Conservation (phyloP, 441 rosid genomes). For the Pelargonium cotyledonis region DNA sequence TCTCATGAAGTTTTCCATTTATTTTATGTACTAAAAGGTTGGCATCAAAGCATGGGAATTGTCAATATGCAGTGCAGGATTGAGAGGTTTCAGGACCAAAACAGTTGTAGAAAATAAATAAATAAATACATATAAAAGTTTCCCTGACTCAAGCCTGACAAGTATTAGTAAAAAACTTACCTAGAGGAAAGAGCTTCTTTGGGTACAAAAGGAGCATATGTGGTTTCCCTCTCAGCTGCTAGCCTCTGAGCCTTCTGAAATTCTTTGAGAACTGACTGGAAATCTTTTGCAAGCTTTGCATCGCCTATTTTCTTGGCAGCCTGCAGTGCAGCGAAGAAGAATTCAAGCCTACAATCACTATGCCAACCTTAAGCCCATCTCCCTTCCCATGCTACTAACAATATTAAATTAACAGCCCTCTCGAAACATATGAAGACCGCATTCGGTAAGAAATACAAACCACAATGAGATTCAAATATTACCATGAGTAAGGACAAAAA, state of each 20-base stretch:
- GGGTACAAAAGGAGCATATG: constrained; percentile 42
- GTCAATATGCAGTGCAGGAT: too few relatives aligned
- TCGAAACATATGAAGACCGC: too few relatives aligned
- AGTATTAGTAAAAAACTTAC: constrained; percentile 17
- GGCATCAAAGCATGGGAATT: background rate
- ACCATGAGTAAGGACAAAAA: too few relatives aligned
- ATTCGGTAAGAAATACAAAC: too few relatives aligned
- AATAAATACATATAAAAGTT: too few relatives aligned
- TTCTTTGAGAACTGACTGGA: constrained; percentile 49
- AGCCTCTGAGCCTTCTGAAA: constrained; percentile 64
- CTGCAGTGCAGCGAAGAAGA: constrained; percentile 19
- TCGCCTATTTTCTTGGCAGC: constrained; percentile 56
- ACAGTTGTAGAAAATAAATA: background rate
- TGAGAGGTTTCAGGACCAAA: background rate
- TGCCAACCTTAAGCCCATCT: background rate
- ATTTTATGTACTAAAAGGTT: background rate
- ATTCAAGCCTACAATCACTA: background rate
- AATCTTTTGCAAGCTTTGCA: constrained; percentile 70
- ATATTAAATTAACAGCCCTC: too few relatives aligned
- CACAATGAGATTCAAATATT: too few relatives aligned
- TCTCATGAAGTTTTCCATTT: background rate
- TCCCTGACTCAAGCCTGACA: too few relatives aligned
- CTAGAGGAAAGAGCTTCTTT: constrained; percentile 29
- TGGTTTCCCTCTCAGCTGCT: constrained; percentile 63
- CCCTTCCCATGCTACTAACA: background rate